phyloP scores from a whole-genome alignment of 2,329 filamentous ascomycete genomes.

The Boeremia lycopersici region DNA sequence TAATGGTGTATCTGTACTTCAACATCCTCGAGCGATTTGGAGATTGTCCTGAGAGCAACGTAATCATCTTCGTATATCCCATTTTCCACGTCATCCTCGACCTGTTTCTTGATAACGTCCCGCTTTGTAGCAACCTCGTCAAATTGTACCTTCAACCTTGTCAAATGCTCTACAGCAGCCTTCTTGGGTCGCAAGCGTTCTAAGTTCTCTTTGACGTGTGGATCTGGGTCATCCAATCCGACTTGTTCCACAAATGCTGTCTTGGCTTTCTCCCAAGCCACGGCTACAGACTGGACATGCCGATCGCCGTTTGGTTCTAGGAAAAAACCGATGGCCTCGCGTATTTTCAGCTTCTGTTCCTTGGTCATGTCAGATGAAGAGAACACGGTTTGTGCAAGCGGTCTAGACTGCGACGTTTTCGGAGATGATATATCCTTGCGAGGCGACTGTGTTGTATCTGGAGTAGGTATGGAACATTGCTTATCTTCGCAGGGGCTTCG shows the following conservation, averaged over 20 bases:
- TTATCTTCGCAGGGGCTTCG: conserved; percentile 23
- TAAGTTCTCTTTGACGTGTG: conserved; percentile 30
- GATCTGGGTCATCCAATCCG: conserved; percentile 25
- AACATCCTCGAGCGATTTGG: conserved; percentile 35
- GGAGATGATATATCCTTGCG: conserved; percentile 18
- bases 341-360: conserved; percentile 30
- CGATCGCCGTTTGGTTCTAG: conserved; percentile 30
- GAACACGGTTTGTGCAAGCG: conserved; percentile 10
- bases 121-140: conserved; percentile 26
- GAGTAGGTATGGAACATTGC: conserved; percentile 26
- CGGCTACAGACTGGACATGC: conserved; percentile 22
- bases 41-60: conserved; percentile 31
- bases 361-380: conserved; percentile 37
- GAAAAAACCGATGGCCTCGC: conserved; percentile 31
- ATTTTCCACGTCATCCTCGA: conserved; percentile 38
- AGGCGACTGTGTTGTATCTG: conserved; percentile 26
- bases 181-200: conserved; percentile 34
- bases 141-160: conserved; percentile 26
- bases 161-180: conserved; percentile 39
- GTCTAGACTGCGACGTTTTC: conserved; percentile 9
- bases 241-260: conserved; percentile 32
- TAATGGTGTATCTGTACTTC: conserved; percentile 38
- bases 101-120: conserved; percentile 32
- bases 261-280: conserved; percentile 35
- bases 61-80: conserved; percentile 38